phyloP scores from a whole-genome alignment of 116 monocot genomes.

The Phalaenopsis hybrid region DNA sequence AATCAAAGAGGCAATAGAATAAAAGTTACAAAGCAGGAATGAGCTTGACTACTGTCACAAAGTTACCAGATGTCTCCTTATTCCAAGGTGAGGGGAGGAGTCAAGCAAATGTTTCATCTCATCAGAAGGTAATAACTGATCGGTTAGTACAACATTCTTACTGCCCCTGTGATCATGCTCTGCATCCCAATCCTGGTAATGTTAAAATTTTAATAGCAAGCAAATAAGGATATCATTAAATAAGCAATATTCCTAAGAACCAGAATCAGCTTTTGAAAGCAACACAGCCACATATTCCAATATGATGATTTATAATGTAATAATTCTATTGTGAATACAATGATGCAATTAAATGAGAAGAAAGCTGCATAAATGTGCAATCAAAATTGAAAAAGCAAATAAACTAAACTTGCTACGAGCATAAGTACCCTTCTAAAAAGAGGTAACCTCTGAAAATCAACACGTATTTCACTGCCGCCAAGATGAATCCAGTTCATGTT shows the following conservation, averaged over 20 bases:
- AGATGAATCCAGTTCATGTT: slow-evolving; percentile 67
- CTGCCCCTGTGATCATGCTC: slow-evolving; percentile 31
- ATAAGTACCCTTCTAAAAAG: slow-evolving; percentile 45
- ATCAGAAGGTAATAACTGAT: slow-evolving; percentile 26
- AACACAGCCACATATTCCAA: background rate
- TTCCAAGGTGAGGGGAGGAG: slow-evolving; percentile 32
- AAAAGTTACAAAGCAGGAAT: too few relatives aligned
- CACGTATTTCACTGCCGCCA: slow-evolving; percentile 65
- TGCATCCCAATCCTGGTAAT: slow-evolving; percentile 48
- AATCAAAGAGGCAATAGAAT: background rate
- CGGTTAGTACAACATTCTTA: slow-evolving; percentile 10
- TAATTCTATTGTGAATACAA: background rate
- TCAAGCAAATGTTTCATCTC: slow-evolving; percentile 18
- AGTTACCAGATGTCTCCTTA: slow-evolving; percentile 21
- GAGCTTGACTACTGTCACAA: background rate
- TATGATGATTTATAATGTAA: background rate
- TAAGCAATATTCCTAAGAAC: background rate
- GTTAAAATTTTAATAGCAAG: background rate
- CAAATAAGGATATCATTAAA: background rate
- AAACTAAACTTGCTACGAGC: slow-evolving; percentile 2
- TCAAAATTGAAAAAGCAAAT: background rate
- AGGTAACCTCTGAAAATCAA: slow-evolving; percentile 72
- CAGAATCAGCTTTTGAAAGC: background rate
- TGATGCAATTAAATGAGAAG: background rate
- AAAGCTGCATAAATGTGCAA: slow-evolving; percentile 2